Percentiles rank a stretch among this genome's conserved stretches.
These are phyloP conservation scores for Amanita rimosa DNA, from an alignment of 768 basidiomycete genomes.

Conservation along the genomic window DNA sequence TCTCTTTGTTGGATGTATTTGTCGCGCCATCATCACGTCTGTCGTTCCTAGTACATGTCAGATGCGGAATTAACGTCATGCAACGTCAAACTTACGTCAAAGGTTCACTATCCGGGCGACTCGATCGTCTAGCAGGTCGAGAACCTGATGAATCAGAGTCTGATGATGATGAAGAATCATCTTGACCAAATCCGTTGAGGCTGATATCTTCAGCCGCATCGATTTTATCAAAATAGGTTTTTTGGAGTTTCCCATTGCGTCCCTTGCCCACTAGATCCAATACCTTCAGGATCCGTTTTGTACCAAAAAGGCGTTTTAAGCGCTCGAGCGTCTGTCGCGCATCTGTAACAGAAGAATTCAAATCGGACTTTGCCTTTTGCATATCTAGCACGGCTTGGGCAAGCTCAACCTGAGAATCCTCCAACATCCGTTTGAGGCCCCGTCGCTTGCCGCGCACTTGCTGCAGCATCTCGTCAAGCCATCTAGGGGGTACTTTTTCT, in stretches of 20 bases:
- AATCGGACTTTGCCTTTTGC: conserved; percentile 3
- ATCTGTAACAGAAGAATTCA: not conserved
- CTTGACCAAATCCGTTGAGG: not conserved
- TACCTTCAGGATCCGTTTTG: not conserved
- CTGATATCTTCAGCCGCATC: not conserved
- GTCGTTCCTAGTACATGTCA: not conserved
- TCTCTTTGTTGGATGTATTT: not conserved
- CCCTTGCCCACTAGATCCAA: not conserved
- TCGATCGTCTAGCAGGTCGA: not conserved
- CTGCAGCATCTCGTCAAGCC: conserved; percentile 2
- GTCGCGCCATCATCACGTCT: not conserved
- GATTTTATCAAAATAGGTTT: not conserved
- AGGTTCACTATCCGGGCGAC: not conserved
- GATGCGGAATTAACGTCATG: not conserved
- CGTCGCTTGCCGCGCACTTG: not conserved
- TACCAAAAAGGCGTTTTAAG: not conserved
- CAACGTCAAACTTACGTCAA: not conserved
- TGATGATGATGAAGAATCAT: not conserved
- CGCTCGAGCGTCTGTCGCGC: not conserved
- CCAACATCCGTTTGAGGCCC: not conserved
- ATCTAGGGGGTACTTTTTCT: not conserved
- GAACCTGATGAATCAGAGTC: not conserved
- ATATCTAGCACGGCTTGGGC: not conserved
- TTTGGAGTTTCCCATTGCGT: not conserved
- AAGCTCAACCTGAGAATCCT: conserved; percentile 1